Evolutionary conservation across 495 filamentous ascomycete genomes (phyloP).

Genomic region (Paragyromitra xinjiangensis): DNA sequence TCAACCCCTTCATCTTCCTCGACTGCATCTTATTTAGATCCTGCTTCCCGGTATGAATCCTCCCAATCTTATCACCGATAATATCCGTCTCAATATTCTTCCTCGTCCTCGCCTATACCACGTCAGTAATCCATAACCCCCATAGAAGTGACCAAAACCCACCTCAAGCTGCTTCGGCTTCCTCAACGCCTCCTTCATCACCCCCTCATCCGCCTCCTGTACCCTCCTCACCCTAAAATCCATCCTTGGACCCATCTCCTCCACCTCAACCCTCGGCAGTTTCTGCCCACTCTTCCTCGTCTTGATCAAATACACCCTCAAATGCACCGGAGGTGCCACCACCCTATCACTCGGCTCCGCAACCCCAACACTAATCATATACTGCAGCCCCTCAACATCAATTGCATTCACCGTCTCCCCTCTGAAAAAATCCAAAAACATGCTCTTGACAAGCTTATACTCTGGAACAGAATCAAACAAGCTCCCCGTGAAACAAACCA

Average conservation of each 20-base stretch:
- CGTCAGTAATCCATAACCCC: slow-evolving; percentile 9
- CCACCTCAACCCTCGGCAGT: slow-evolving; percentile 87
- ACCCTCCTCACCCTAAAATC: slow-evolving; percentile 87
- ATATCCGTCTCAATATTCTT: slow-evolving; percentile 93
- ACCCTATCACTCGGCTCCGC: slow-evolving; percentile 71
- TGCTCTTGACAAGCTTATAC: slow-evolving; percentile 83
- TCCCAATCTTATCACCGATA: slow-evolving; percentile 94
- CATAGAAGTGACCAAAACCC: slow-evolving; percentile 58
- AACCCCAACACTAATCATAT: slow-evolving; percentile 80
- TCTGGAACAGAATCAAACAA: slow-evolving; percentile 80
- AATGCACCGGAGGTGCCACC: slow-evolving; percentile 74
- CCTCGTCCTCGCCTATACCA: slow-evolving; percentile 64
- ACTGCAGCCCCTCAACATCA: slow-evolving; percentile 93
- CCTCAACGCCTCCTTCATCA: slow-evolving; percentile 90
- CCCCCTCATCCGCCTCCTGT: slow-evolving; percentile 76
- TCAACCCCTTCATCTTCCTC: slow-evolving; percentile 99
- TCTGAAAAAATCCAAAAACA: slow-evolving; percentile 91
- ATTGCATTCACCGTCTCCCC: slow-evolving; percentile 76
- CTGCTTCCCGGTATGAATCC: slow-evolving; percentile 91
- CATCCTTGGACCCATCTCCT: slow-evolving; percentile 94
- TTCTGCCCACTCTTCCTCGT: slow-evolving; percentile 88
- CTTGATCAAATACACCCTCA: slow-evolving; percentile 82
- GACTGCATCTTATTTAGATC: slow-evolving; percentile 89
- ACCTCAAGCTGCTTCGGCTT: slow-evolving; percentile 77
- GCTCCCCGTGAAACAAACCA: slow-evolving; percentile 86